These are phyloP conservation scores for Dichotomopilus funicola DNA, from an alignment of 2,329 filamentous ascomycete genomes.

Conservation along the genomic window DNA sequence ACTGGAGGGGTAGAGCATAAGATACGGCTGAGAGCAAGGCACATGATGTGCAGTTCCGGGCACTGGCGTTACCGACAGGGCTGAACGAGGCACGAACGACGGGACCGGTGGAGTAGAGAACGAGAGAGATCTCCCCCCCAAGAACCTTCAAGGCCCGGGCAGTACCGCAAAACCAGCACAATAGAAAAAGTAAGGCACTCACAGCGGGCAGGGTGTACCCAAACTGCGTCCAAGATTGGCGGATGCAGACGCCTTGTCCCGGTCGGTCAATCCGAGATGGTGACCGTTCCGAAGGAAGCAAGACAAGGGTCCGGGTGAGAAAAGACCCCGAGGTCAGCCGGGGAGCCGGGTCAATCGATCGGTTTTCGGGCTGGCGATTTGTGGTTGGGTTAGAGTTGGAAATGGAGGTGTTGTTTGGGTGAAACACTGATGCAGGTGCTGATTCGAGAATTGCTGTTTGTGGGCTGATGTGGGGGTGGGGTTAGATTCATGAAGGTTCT, in stretches of 20 bases:
- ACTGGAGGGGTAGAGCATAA: constrained; percentile 12
- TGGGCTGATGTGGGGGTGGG: background rate
- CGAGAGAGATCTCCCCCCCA: background rate
- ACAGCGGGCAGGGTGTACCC: no score
- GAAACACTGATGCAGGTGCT: background rate
- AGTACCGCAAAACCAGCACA: no score
- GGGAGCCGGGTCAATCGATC: background rate
- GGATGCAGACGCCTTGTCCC: no score
- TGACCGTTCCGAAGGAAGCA: no score
- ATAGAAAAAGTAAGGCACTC: no score
- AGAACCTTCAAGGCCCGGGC: no score
- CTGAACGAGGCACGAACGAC: background rate
- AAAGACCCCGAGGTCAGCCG: background rate
- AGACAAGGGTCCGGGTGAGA: background rate
- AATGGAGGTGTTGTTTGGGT: background rate
- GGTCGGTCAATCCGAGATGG: no score
- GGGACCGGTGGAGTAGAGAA: constrained; percentile 5
- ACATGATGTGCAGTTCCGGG: constrained; percentile 3
- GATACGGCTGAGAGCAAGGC: background rate
- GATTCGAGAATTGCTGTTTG: background rate
- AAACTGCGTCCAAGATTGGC: no score
- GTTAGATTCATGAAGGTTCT: no score
- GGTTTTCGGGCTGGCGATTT: constrained; percentile 7
- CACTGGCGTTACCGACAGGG: background rate
- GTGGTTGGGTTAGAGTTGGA: constrained; percentile 19